phyloP scores from a whole-genome alignment of 2,329 filamentous ascomycete genomes.

The Colletotrichum lini region DNA sequence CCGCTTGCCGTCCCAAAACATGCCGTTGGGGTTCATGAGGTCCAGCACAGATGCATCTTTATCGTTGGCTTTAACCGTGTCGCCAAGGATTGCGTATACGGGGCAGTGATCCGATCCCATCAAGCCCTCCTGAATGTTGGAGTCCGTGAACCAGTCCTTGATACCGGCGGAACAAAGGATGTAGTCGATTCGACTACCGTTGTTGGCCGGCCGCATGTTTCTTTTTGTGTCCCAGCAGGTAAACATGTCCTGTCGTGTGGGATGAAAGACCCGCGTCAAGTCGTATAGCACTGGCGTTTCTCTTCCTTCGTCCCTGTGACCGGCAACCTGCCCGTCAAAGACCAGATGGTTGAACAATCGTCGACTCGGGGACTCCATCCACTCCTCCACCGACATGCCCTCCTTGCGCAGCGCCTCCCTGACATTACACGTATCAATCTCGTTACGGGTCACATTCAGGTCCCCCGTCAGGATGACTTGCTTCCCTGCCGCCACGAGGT shows the following conservation, averaged over 20 bases:
- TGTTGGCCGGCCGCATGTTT: constrained; percentile 96
- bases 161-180: constrained; percentile 86
- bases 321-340: constrained; percentile 77
- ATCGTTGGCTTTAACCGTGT: constrained; percentile 68
- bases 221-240: constrained; percentile 97
- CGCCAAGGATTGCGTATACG: constrained; percentile 82
- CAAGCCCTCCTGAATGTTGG: constrained; percentile 93
- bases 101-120: constrained; percentile 98
- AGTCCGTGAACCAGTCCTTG: constrained; percentile 82
- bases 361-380: constrained; percentile 78
- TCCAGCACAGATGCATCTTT: constrained; percentile 73
- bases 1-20: constrained; percentile 78
- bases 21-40: constrained; percentile 81
- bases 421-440: constrained; percentile 83
- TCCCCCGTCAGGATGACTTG: constrained; percentile 89
- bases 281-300: constrained; percentile 85
- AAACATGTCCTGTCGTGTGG: constrained; percentile 88
- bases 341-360: constrained; percentile 90
- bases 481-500: constrained; percentile 85
- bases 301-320: constrained; percentile 76
- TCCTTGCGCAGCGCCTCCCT: constrained; percentile 80
- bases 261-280: constrained; percentile 85
- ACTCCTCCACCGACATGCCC: constrained; percentile 77
- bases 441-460: constrained; percentile 81
- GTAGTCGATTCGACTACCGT: constrained; percentile 94